Evolutionary conservation across 441 rosid genomes (phyloP), one percentile per base, ranked within the genome.

Genomic region (Euphorbia schlechtendalii): DNA sequence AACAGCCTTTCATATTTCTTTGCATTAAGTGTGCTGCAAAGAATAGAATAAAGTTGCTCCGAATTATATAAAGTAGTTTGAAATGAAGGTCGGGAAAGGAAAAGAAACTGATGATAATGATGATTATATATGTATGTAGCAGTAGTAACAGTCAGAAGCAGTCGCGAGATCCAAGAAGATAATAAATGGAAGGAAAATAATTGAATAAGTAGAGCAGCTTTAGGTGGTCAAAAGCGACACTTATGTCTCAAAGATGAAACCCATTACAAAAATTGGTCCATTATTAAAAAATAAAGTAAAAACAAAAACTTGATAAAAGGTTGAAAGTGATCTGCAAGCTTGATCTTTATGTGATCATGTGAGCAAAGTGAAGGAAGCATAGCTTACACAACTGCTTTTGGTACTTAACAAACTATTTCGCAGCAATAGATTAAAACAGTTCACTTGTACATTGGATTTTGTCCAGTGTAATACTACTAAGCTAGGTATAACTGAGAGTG

Each of bases 141-240:
- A 22, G 22, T 13, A 14, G 40, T 28, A 30, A 52, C 34, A 41
- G 38, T 43, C 56, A 43, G 11, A 5, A 45, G 49, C 34, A 61
- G 65, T 65, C 82, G 69, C 75, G 58, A 62, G 76, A 73, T 74
- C 76, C 76, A 76, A 77, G 63, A 69, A 72, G 68, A 73, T 41
- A 65, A 17, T 65, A 28, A 59, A 73, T 55, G 78, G 69, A 69
- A 76, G 71, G 66, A 71, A 66, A 28, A n/a, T n/a, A n/a, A n/a
- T 14, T 12, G 14, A 40, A 3, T 40, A 40, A 3, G 45, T 40
- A 14, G n/a, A 63, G 72, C 71, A 59, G 69, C 73, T 70, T 68
- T 64, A 43, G 59, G 43, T 72, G 55, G 64, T 69, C 45, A 71
- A 63, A 54, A 61, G 32, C 20, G 61, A 25, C 36, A 4, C 30